Percentiles rank a stretch among this genome's conserved stretches.
phyloP scores from a whole-genome alignment of 179 eudicot species.

The Gypsophila paniculata region DNA sequence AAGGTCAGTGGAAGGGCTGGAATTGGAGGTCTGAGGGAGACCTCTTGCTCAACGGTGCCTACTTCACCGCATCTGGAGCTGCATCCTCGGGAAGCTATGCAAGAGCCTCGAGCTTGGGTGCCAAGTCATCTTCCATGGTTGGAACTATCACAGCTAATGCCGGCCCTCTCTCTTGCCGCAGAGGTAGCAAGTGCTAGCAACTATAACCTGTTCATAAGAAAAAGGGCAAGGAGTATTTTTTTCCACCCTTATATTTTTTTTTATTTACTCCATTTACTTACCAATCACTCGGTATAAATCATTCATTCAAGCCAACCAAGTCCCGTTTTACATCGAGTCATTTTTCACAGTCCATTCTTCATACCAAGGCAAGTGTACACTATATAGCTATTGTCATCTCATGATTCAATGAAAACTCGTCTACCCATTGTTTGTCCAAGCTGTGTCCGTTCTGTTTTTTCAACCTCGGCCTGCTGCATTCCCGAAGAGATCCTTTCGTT shows the following conservation, averaged over 20 bases:
- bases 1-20: constrained; percentile 33
- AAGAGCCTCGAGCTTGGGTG: constrained; percentile 35
- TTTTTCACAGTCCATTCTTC: constrained; percentile 21
- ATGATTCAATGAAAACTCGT: constrained; percentile 17
- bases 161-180: constrained; percentile 34
- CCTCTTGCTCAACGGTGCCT: constrained; percentile 34
- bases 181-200: constrained; percentile 33
- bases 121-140: constrained; percentile 36
- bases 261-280: constrained; percentile 15
- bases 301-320: constrained; percentile 14
- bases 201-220: constrained; percentile 17
- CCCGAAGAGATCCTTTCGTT: constrained; percentile 22
- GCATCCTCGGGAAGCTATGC: constrained; percentile 36
- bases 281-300: constrained; percentile 13
- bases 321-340: not conserved
- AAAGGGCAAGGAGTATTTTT: constrained; percentile 5
- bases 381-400: constrained; percentile 35
- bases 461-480: constrained; percentile 71
- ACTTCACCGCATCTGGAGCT: constrained; percentile 36
- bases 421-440: constrained; percentile 20
- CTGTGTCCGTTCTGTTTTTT: constrained; percentile 28
- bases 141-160: constrained; percentile 29
- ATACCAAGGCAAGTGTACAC: constrained; percentile 48
- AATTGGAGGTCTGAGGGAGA: constrained; percentile 41
- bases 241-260: not conserved